Base-by-base conservation (phyloP, 768 basidiomycete species). In the Amanita pseudoporphyria region DNA sequence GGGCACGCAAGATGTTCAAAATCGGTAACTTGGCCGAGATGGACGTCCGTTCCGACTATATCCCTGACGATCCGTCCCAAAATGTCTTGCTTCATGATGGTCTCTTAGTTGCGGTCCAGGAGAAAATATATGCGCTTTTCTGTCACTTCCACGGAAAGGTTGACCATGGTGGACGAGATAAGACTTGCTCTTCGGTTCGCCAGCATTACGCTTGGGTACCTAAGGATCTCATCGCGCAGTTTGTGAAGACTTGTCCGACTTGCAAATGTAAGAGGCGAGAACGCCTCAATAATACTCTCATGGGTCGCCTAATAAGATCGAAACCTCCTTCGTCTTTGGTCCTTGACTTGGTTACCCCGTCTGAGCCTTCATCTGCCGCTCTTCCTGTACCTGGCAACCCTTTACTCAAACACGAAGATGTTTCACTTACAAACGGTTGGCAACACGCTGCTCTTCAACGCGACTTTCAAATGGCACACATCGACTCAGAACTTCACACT, bases 1-100 rank as follows among this genome's bases (percentile, higher is more conserved):
- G 87, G 87, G 86, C 80, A 10, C 80, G 85, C 58, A 86, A 85
- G 70, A 88, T 84, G 81, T 90, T 90, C 60, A 68, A 64, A 38
- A 57, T 82, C 6, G 70, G 42, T 26, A 49, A 56, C 18, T 54
- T 59, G 19, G 60, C 55, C 9, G 47, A 52, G 9, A 24, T 32
- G 24, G 44, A 33, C 26, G 26, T 28, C 26, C 4, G 7, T 22
- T 28, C 13, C n/a, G 39, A 33, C 26, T 12, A n/a, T 16, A 33
- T 31, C 21, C 36, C 19, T 14, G 45, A 14, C 33, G 53, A 51
- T 26, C 43, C 24, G 53, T 6, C 19, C 9, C 36, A n/a, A 37
- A 22, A 12, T n/a, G 74, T 87, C 16, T 71, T 91, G 24, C 64
- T 86, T 10, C 85, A 87, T 58, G 81, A 87, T 50, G 72, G 78